Conservation (phyloP, 148 eudicot species). For the Spergularia marina region DNA sequence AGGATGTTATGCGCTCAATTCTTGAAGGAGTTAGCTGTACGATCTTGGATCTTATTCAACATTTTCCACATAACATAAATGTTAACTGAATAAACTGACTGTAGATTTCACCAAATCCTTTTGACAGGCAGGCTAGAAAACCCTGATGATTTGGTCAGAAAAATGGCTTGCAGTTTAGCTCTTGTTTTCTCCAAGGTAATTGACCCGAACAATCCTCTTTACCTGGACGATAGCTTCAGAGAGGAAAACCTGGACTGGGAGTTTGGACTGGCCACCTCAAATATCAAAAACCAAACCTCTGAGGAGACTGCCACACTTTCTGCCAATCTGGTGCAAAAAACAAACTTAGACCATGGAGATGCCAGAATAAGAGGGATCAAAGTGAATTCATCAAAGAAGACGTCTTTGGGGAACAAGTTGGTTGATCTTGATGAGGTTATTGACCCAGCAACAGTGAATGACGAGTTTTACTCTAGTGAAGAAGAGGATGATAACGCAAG, state of each 20-base stretch:
- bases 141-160: slow-evolving; percentile 66
- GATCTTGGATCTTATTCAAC: slow-evolving; percentile 14
- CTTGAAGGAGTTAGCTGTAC: slow-evolving; percentile 96
- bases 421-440: slow-evolving; percentile 84
- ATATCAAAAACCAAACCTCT: slow-evolving; percentile 22
- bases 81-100: slow-evolving; percentile 6
- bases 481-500: slow-evolving; percentile 50
- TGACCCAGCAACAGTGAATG: slow-evolving; percentile 60
- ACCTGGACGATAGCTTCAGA: slow-evolving; percentile 69
- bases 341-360: slow-evolving; percentile 28
- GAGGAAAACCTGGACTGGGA: slow-evolving; percentile 86
- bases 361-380: slow-evolving; percentile 24
- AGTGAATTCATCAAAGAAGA: slow-evolving; percentile 40
- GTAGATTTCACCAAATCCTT: slow-evolving; percentile 17
- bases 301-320: slow-evolving; percentile 24
- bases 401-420: slow-evolving; percentile 32
- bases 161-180: slow-evolving; percentile 83
- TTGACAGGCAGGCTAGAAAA: slow-evolving; percentile 82
- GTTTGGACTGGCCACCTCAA: slow-evolving; percentile 56
- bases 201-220: slow-evolving; percentile 87
- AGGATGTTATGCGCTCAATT: slow-evolving; percentile 76
- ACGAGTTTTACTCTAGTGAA: slow-evolving; percentile 42
- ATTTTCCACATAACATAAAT: background rate
- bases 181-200: slow-evolving; percentile 82
- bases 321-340: slow-evolving; percentile 20